Base-by-base conservation (phyloP, 345 rosid genomes). In the Eutrema japonicum region DNA sequence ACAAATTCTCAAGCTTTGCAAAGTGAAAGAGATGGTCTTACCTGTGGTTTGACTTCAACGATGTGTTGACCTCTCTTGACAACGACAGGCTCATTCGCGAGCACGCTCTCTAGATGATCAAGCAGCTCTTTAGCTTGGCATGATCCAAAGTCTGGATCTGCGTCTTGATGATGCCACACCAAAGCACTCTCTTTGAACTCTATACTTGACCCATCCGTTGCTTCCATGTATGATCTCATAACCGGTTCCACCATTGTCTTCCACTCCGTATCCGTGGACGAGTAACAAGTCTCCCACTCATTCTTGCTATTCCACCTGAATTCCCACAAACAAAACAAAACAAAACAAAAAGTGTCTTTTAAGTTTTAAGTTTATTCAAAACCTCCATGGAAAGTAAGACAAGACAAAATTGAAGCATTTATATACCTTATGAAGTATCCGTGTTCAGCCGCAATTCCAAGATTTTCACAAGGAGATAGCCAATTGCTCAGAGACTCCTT, bases 121-220 rank as follows among this genome's bases (percentile, higher is more conserved):
- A 84, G 70, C 29, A 86, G 71, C 72, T 86, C 90, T 50, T 84
- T 86, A 12, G 90, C 83, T 76, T 86, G 90, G 57, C 82, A 82
- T 18, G 84, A 78, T 52, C 90, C 86, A 73, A 86, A 86, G 72
- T 64, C 80, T 5, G 86, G 84, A 77, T 79, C 90, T 14, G 90
- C 87, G 36, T 86, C 83, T 64, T 82, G 85, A 82, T 84, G 81
- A 59, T 86, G 90, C 87, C 90, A 86, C 26, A 86, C 90, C 73
- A 86, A 73, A 47, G 87, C 90, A 84, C 81, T 86, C 45, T 82
- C 87, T 76, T 86, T 86, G 4, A 67, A 53, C 78, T 86, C 90
- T 72, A 86, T 86, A 52, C 72, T 78, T 3, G 90, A 82, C 5
- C 90, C 90, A 73, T 86, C 90, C 10, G 90, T 86, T 64, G 86